Percentiles rank a stretch among this genome's conserved stretches.
phyloP scores from a whole-genome alignment of 768 basidiomycete species.

The Phanerochaete carnosa region DNA sequence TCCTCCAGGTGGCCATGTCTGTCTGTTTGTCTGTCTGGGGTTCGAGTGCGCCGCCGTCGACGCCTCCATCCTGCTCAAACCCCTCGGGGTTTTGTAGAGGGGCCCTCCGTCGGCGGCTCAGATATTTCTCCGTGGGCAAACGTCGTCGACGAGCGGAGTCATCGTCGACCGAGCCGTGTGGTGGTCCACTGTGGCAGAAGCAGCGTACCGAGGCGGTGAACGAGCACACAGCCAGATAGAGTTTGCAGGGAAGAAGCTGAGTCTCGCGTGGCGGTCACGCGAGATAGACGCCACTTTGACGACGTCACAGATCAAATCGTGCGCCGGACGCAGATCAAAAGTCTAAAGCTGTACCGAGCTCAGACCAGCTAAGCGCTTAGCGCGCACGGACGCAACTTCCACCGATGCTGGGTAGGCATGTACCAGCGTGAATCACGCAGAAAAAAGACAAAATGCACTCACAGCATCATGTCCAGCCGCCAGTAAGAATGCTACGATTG shows the following conservation, averaged over 20 bases:
- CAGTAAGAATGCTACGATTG: not conserved
- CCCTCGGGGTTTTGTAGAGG: conserved; percentile 12
- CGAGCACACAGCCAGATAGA: conserved; percentile 14
- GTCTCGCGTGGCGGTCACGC: conserved; percentile 8
- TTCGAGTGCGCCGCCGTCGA: conserved; percentile 5
- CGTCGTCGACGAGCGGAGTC: conserved; percentile 3
- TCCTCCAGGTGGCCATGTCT: conserved; percentile 16
- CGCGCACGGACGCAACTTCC: conserved; percentile 7
- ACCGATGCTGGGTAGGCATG: conserved; percentile 8
- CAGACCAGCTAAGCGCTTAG: not conserved
- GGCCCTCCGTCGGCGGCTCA: conserved; percentile 4
- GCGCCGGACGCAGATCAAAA: conserved; percentile 4
- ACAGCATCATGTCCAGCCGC: not conserved
- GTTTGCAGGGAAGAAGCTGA: conserved; percentile 2
- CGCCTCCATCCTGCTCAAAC: not conserved
- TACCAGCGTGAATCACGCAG: not conserved
- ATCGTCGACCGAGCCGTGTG: conserved; percentile 5
- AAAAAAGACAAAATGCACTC: not conserved
- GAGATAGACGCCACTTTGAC: conserved; percentile 7
- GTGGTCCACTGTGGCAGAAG: conserved; percentile 11
- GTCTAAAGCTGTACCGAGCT: conserved; percentile 13
- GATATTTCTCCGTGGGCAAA: conserved; percentile 8
- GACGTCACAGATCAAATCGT: conserved; percentile 11
- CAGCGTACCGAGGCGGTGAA: conserved; percentile 10
- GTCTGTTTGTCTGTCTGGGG: conserved; percentile 8